Conservation (phyloP, 2,329 filamentous ascomycete species). For the Trichoderma guizhouense region DNA sequence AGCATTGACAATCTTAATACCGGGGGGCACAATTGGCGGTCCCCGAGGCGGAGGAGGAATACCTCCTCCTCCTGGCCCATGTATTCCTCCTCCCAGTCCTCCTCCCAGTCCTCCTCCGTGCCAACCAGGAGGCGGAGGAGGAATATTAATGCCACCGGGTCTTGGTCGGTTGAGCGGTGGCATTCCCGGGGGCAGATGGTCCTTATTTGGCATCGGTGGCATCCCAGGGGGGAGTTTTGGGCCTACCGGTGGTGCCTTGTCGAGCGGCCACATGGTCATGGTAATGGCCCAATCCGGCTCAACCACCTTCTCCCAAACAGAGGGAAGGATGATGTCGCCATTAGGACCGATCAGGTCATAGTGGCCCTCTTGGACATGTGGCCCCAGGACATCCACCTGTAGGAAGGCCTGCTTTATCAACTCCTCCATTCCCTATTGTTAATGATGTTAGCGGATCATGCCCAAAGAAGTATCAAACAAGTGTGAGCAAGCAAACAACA, state of each 20-base stretch:
- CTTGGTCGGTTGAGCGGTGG: constrained; percentile 18
- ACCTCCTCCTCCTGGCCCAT: not conserved
- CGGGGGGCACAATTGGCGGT: not conserved
- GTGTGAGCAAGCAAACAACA: not conserved
- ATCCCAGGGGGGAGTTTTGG: constrained; percentile 24
- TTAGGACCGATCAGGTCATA: constrained; percentile 78
- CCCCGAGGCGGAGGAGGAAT: not conserved
- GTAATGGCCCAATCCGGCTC: constrained; percentile 63
- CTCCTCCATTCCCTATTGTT: constrained; percentile 72
- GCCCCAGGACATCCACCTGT: constrained; percentile 72
- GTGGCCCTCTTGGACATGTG: constrained; percentile 72
- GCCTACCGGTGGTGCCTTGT: constrained; percentile 36
- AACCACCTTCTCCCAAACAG: constrained; percentile 75
- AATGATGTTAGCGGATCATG: constrained; percentile 11
- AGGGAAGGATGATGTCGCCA: constrained; percentile 75
- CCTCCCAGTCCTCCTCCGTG: not conserved
- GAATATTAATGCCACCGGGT: constrained; percentile 3
- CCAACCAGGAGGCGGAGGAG: constrained; percentile 23
- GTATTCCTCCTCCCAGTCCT: not conserved
- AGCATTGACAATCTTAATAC: constrained; percentile 21
- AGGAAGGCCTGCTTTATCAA: constrained; percentile 81
- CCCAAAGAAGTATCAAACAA: too few relatives aligned
- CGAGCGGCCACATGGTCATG: constrained; percentile 59
- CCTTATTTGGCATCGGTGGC: constrained; percentile 15
- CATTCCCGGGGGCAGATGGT: constrained; percentile 8